Percentiles rank a stretch among this genome's conserved stretches.
phyloP scores from a whole-genome alignment of 192 early-diverging fungal genomes.

The Linnemannia exigua region DNA sequence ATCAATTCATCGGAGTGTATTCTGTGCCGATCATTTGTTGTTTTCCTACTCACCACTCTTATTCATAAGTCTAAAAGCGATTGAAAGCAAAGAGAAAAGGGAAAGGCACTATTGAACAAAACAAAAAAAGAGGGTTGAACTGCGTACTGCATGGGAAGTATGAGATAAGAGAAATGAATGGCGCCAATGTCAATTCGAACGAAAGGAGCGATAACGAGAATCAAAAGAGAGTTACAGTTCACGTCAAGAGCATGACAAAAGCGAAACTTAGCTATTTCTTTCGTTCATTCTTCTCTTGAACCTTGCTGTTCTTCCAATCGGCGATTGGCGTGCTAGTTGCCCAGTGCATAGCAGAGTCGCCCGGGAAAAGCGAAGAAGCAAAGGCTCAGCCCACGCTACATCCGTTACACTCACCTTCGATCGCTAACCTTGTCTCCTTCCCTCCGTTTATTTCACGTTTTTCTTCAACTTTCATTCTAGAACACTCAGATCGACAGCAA shows the following conservation, averaged over 20 bases:
- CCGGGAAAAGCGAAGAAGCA: neutral
- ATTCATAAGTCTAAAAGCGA: too few relatives aligned
- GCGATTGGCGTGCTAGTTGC: too few relatives aligned
- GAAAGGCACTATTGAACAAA: too few relatives aligned
- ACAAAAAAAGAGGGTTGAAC: too few relatives aligned
- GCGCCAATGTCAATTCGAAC: too few relatives aligned
- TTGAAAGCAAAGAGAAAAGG: too few relatives aligned
- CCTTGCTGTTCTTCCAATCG: neutral
- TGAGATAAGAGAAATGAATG: too few relatives aligned
- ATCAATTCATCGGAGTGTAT: too few relatives aligned
- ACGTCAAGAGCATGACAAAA: neutral
- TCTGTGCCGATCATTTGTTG: too few relatives aligned
- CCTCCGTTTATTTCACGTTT: neutral
- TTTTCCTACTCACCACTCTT: too few relatives aligned
- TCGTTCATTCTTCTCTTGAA: neutral
- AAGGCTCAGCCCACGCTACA: neutral
- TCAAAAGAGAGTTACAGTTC: neutral
- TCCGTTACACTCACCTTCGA: neutral
- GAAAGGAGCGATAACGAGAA: too few relatives aligned
- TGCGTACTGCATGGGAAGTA: too few relatives aligned
- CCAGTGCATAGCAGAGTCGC: neutral
- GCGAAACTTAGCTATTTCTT: neutral
- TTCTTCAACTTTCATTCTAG: constrained; percentile 4
- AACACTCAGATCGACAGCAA: constrained; percentile 26
- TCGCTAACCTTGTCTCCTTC: neutral